Percentiles rank a stretch among this genome's conserved stretches.
Conservation (phyloP, 2,329 filamentous ascomycete genomes). For the Amylocarpus encephaloides region DNA sequence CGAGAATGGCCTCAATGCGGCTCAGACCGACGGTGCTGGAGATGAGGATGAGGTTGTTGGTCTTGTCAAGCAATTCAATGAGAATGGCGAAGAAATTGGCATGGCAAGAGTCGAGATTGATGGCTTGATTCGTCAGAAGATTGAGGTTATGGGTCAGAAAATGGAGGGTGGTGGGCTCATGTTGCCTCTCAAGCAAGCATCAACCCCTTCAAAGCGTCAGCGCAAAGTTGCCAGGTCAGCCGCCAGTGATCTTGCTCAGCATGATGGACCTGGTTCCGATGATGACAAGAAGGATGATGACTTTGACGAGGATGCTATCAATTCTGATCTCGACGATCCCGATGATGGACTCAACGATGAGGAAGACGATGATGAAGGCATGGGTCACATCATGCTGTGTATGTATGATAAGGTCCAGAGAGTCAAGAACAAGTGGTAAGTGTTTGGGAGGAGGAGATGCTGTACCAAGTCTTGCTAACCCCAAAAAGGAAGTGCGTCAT, state of each 20-base stretch:
- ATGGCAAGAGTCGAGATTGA: constrained; percentile 61
- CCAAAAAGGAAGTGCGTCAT: constrained; percentile 81
- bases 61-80: constrained; percentile 51
- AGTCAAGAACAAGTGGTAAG: constrained; percentile 95
- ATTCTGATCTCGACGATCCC: constrained; percentile 93
- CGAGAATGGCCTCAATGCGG: constrained; percentile 39
- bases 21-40: constrained; percentile 72
- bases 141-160: constrained; percentile 56
- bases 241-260: constrained; percentile 36
- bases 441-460: constrained; percentile 11
- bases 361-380: constrained; percentile 78
- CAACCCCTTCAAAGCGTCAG: constrained; percentile 34
- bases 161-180: constrained; percentile 74
- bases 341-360: constrained; percentile 81
- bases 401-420: constrained; percentile 99
- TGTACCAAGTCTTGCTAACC: constrained; percentile 2
- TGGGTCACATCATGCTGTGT: constrained; percentile 91
- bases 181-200: constrained; percentile 51
- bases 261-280: constrained; percentile 51
- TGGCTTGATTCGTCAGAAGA: constrained; percentile 59
- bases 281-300: constrained; percentile 52
- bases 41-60: constrained; percentile 43
- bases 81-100: constrained; percentile 47
- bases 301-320: constrained; percentile 90
- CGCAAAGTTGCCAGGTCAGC: constrained; percentile 20